phyloP scores from a whole-genome alignment of 768 basidiomycete genomes.

The Boletus barrowsii region DNA sequence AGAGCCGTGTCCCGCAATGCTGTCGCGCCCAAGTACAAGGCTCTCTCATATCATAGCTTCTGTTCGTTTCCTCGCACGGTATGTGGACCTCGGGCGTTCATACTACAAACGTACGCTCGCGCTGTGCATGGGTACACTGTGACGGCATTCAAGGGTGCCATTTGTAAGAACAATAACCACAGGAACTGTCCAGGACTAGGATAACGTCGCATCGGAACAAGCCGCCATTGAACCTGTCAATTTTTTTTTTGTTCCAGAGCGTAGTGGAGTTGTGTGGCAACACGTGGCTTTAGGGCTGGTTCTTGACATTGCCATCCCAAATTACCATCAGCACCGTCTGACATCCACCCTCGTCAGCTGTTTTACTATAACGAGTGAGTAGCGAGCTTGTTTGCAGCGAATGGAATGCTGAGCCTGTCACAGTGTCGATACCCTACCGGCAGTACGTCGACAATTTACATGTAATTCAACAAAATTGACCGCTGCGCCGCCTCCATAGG shows the following conservation, averaged over 20 bases:
- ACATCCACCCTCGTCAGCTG: conserved; percentile 2
- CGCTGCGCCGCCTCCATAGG: conserved; percentile 41
- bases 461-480: conserved; percentile 5
- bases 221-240: neutral
- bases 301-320: neutral
- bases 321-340: neutral
- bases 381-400: neutral
- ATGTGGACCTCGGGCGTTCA: conserved; percentile 1
- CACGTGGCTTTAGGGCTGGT: conserved; percentile 30
- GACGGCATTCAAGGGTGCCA: conserved; percentile 18
- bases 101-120: neutral
- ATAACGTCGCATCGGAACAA: neutral
- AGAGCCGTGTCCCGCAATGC: too few relatives aligned
- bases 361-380: conserved; percentile 21
- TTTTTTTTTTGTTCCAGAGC: neutral
- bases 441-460: conserved; percentile 25
- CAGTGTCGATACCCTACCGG: conserved; percentile 28
- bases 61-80: conserved; percentile 7
- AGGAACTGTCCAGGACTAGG: conserved; percentile 15
- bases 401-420: neutral
- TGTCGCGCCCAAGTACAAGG: too few relatives aligned
- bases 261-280: conserved; percentile 9
- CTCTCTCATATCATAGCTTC: neutral
- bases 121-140: neutral
- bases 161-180: conserved; percentile 13